Evolutionary conservation across 352 stramenopile species (phyloP).

Genomic region (Globisporangium irregulare): DNA sequence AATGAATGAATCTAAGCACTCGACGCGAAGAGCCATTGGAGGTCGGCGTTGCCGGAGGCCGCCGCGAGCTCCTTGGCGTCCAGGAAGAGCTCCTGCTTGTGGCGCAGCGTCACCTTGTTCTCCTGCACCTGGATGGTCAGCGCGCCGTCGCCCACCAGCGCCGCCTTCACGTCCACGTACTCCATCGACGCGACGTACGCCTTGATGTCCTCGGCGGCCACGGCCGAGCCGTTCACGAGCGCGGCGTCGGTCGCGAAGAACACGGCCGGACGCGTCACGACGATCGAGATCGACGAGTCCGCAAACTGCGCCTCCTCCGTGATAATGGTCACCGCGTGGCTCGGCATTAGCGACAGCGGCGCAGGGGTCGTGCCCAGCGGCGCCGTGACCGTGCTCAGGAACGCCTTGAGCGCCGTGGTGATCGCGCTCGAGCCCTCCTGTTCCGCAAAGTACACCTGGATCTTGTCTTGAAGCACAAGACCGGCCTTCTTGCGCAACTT

Average conservation of each 20-base stretch:
- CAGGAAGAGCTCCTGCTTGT: slow-evolving; percentile 69
- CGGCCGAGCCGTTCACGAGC: slow-evolving; percentile 39
- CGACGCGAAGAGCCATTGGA: slow-evolving; percentile 38
- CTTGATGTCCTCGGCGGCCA: slow-evolving; percentile 49
- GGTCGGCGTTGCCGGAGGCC: slow-evolving; percentile 29
- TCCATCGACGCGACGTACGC: slow-evolving; percentile 77
- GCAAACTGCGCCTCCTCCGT: slow-evolving; percentile 67
- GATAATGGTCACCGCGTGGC: slow-evolving; percentile 67
- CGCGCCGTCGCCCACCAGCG: slow-evolving; percentile 27
- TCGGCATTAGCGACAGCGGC: slow-evolving; percentile 53
- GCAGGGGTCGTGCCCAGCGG: slow-evolving; percentile 61
- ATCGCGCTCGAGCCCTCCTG: slow-evolving; percentile 56
- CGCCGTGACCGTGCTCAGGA: slow-evolving; percentile 49
- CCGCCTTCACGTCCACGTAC: slow-evolving; percentile 74
- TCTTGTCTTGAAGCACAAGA: slow-evolving; percentile 93
- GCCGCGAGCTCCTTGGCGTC: slow-evolving; percentile 68
- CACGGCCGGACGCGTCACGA: slow-evolving; percentile 68
- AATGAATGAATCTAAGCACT: slow-evolving; percentile 12
- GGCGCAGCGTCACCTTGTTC: slow-evolving; percentile 45
- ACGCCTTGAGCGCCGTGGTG: slow-evolving; percentile 57
- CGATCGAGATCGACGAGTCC: slow-evolving; percentile 61
- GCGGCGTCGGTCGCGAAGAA: slow-evolving; percentile 52
- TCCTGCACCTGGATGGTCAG: slow-evolving; percentile 44
- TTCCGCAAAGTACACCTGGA: slow-evolving; percentile 95
- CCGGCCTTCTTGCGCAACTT: slow-evolving; percentile 97